Base-by-base conservation (phyloP, 257 asterid species). In the Gentiana dahurica region DNA sequence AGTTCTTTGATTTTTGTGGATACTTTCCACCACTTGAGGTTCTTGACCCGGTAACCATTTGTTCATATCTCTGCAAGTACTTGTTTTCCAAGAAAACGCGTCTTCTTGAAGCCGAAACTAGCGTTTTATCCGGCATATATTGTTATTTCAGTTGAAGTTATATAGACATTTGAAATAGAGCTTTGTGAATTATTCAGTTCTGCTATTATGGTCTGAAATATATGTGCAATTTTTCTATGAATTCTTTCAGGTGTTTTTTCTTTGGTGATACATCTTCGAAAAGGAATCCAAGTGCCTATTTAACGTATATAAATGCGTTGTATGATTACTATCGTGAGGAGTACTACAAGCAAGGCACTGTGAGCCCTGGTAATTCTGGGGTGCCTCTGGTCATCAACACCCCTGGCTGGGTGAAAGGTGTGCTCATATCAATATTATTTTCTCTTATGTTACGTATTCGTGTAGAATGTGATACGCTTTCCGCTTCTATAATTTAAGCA, bases 351-450 rank as follows among this genome's bases (percentile, higher is more conserved):
- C 58, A 50, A 49, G 57, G 57, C 62, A 69, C 62, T 50, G 72
- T 63, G 51, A 12, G 61, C 65, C 70, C 62, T 55, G 71, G 68
- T 60, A 66, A 59, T 68, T 55, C 70, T 57, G 78, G 74, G 45
- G 49, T 81, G 57, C 97, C 98, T 9, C 84, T 87, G 70, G 85
- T 91, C 66, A 74, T 91, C 67, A 91, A 91, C 81, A 87, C 98
- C 60, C 83, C 93, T 3, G 98, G 95, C 60, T 91, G 98, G 98
- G 97, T 91, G 45, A 91, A 91, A 86, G 98, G 97, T 81, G 57
- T 49, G 62, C 35, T 68, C 55, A 66, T 47, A 53, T 46, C 36
- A n/a, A 36, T 36, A 24, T 62, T 59, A 41, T 44, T 63, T 35
- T 50, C 65, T 57, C 48, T 59, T 36, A 56, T 13, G 64, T 53